Conservation (phyloP, 805 yeast genomes). For the Torulaspora delbrueckii region DNA sequence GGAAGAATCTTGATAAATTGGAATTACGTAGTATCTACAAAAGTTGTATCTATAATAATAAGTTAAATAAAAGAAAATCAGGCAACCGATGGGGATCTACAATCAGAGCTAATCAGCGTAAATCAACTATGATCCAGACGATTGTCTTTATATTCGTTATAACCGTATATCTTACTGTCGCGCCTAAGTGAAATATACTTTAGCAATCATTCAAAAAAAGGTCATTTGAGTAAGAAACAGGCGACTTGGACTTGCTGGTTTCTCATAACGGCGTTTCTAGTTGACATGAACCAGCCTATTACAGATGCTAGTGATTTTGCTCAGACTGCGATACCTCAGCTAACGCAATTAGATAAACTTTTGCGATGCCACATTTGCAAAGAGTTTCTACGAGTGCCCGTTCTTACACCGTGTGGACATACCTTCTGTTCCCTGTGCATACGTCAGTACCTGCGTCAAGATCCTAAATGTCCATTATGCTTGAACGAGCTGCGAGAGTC, state of each 20-base stretch:
- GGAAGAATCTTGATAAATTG: not conserved
- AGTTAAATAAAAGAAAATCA: not conserved
- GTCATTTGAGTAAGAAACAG: not conserved
- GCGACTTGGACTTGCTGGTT: not conserved
- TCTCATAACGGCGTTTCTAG: not conserved
- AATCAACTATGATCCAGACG: not conserved
- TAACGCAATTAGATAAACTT: constrained; percentile 61
- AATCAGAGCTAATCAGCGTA: not conserved
- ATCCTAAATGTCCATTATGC: constrained; percentile 73
- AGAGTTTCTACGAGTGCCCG: constrained; percentile 74
- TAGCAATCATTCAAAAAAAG: too few species aligned
- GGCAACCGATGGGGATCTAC: not conserved
- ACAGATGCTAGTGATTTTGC: constrained; percentile 75
- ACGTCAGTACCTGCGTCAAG: constrained; percentile 57
- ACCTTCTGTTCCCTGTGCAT: constrained; percentile 87
- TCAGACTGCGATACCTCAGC: constrained; percentile 47
- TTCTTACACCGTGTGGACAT: constrained; percentile 79
- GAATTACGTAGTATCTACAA: constrained; percentile 1
- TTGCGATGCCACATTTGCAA: constrained; percentile 85
- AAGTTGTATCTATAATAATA: constrained; percentile 2
- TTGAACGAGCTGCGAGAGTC: constrained; percentile 65
- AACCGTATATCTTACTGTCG: not conserved
- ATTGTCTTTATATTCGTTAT: too few species aligned
- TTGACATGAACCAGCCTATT: constrained; percentile 15
- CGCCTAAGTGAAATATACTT: not conserved